Base-by-base conservation (phyloP, 2,329 filamentous ascomycete species). In the Arthrobotrys pseudoclavata region DNA sequence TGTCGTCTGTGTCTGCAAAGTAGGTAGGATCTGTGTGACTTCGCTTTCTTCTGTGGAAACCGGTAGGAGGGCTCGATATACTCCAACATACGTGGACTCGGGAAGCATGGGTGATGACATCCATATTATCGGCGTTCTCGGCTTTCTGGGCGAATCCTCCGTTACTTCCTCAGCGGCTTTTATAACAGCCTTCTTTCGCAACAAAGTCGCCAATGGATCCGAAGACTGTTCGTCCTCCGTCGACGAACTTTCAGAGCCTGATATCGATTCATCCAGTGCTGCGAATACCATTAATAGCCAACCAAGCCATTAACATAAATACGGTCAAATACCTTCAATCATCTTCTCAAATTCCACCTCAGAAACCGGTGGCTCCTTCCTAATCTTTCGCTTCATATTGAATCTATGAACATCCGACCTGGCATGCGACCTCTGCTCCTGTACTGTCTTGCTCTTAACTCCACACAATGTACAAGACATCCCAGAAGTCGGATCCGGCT, bases 391-490 rank as follows among this genome's bases (percentile, higher is more conserved):
- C 84, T 97, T 98, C 78, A 98, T 85, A 83, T 99, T 99, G 85
- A 97, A 99, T 80, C 91, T 89, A 83, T 99, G 96, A 60, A 96
- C 87, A 82, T 99, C 96, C 9, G 95, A 97, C 81, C 92, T 92
- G 72, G 93, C 90, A 84, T 99, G 96, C 75, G 89, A 88, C 78
- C 93, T 89, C 83, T 98, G 95, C 79, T 98, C 95, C 77, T 90
- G 87, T 6, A 97, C 87, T 9, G 87, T 91, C 34, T 87, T 82
- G 81, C 96, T 97, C 4, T 87, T 86, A 42, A 94, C 87, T 45
- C 87, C 86, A 84, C 96, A 99, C 3, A 98, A 87, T 0, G 91
- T 89, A 83, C 96, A 99, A 13, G 93, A 88, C 74, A 92, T 94
- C 4, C 92, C 85, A 22, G 85, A 82, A 40, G 83, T 83, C 42